Base-by-base conservation (phyloP, 768 basidiomycete species). In the Tephrocybe sp. region DNA sequence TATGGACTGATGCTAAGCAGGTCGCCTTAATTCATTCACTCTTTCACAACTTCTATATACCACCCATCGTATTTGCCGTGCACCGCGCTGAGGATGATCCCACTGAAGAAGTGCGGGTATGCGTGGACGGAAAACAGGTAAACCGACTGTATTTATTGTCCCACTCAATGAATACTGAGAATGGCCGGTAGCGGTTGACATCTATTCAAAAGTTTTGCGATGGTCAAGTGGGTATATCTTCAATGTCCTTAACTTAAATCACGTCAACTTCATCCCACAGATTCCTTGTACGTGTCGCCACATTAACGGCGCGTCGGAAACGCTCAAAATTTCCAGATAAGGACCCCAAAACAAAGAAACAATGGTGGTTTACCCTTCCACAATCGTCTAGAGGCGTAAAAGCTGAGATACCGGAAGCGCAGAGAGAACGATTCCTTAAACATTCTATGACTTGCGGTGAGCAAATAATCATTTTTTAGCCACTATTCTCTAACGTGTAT, bases 121-220 rank as follows among this genome's bases (percentile, higher is more conserved):
- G 88, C 49, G 87, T 90, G 2, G 90, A 92, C 57, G 90, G 90
- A 4, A 92, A 92, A 58, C 90, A 92, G 78, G 88, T 69, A 73
- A 66, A 68, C 73, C 0, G 71, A 33, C 2, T 37, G 72, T 0
- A 73, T 76, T 44, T 68, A 54, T 27, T 21, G 3, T 21, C 12
- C 11, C 27, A 29, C 5, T 11, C 5, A 29, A 23, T 12, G 9
- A 34, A 34, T 1, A 5, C 21, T 42, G 10, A 38, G 29, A 25
- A n/a, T 43, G 27, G 24, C 15, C 40, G 70, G 19, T 72, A 87
- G 71, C 76, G 90, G 16, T 63, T 92, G 37, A 91, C 88, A 0
- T 91, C 89, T 0, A 84, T 91, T 46, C 78, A 83, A 54, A 85
- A 80, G 45, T 91, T 91, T 61, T 74, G 90, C 58, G 81, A 83